Percentiles rank a stretch among this genome's conserved stretches.
Conservation (phyloP, 495 filamentous ascomycete genomes). For the Hypoxylon lenormandii region DNA sequence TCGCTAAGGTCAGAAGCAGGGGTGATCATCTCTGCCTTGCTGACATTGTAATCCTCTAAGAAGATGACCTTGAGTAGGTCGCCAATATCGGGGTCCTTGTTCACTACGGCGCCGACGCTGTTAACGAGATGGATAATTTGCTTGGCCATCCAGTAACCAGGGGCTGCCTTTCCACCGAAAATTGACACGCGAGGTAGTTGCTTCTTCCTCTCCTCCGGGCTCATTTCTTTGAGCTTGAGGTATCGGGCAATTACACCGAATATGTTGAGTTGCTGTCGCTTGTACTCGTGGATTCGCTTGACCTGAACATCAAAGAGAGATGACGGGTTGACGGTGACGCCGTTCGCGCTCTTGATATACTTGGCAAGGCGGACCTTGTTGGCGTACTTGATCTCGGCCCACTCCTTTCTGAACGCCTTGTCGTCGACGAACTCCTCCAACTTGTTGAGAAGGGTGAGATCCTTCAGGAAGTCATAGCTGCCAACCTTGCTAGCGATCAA, state of each 20-base stretch:
- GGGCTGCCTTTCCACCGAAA: constrained; percentile 97
- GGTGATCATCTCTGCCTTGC: constrained; percentile 96
- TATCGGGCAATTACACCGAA: constrained; percentile 98
- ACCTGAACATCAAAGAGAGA: constrained; percentile 97
- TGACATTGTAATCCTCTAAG: constrained; percentile 98
- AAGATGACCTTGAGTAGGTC: constrained; percentile 97
- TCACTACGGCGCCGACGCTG: constrained; percentile 88
- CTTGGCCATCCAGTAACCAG: constrained; percentile 99
- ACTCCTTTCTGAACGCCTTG: constrained; percentile 88
- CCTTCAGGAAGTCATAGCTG: constrained; percentile 83
- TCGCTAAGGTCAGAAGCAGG: constrained; percentile 97
- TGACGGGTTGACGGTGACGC: constrained; percentile 83
- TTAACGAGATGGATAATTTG: constrained; percentile 97
- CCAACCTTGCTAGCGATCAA: constrained; percentile 90
- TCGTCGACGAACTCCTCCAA: constrained; percentile 84
- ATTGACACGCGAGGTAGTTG: constrained; percentile 91
- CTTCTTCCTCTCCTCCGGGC: constrained; percentile 86
- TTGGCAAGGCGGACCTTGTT: constrained; percentile 82
- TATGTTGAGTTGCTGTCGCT: constrained; percentile 98
- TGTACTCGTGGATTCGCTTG: constrained; percentile 99
- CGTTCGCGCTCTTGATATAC: constrained; percentile 83
- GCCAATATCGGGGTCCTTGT: constrained; percentile 89
- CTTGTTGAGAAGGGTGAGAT: constrained; percentile 84
- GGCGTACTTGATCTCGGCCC: constrained; percentile 84
- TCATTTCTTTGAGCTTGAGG: constrained; percentile 85